phyloP scores from a whole-genome alignment of 441 rosid species.

The Metrosideros polymorpha region DNA sequence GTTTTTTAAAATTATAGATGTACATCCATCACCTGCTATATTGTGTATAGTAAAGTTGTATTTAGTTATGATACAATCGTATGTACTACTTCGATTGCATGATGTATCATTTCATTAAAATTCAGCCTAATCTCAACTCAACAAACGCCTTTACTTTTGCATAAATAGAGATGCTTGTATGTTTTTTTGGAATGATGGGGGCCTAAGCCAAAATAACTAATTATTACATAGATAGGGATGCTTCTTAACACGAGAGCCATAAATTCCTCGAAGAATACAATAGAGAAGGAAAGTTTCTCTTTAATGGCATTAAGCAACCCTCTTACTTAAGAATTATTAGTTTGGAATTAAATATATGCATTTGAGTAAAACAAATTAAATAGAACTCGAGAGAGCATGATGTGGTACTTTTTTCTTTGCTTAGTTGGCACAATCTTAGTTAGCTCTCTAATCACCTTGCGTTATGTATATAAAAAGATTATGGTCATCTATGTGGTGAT shows the following conservation, averaged over 20 bases:
- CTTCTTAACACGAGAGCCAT: no score
- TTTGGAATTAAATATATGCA: background rate
- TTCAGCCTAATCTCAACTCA: background rate
- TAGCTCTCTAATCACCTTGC: background rate
- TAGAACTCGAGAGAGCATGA: background rate
- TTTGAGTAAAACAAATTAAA: background rate
- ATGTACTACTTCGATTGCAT: background rate
- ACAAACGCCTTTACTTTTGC: background rate
- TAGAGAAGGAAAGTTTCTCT: background rate
- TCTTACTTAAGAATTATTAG: background rate
- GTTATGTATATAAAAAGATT: background rate
- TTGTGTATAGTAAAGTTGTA: background rate
- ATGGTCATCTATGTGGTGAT: background rate
- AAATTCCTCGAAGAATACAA: no score
- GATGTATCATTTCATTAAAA: background rate
- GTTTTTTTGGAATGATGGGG: background rate
- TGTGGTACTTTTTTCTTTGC: background rate
- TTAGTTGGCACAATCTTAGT: background rate
- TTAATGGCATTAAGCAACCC: background rate
- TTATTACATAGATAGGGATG: background rate
- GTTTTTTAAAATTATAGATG: background rate
- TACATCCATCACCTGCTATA: background rate
- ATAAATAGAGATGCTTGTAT: background rate
- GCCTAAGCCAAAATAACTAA: background rate
- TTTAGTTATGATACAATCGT: background rate